Evolutionary conservation across 176 grass and related monocot species (phyloP), one percentile per base, ranked within the genome.

Genomic region (Phyllostachys edulis): DNA sequence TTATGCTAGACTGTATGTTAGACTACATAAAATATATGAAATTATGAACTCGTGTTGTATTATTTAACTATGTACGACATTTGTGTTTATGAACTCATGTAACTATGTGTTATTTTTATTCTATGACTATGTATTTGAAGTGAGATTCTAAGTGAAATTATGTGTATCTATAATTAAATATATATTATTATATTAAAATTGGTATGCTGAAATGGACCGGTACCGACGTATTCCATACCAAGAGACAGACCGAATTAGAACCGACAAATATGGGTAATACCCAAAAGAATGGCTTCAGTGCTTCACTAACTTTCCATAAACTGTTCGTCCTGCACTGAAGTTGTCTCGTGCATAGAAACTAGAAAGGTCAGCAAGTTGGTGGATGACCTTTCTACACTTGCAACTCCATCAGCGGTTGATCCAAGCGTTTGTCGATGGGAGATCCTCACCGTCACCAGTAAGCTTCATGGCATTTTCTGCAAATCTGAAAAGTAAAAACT

Each of bases 201-300:
- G 29, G 29, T 29, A 29, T 1, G 29, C 29, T 29, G 29, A 1
- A 0, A 29, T 29, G 0, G 1, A 29, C 1, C 29, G 76, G 76
- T 29, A 1, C 29, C 29, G 29, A 29, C 29, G 29, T 1, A 29
- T 29, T 29, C 29, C 29, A 29, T 29, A 29, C 29, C 29, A 29
- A n/a, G n/a, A 29, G 29, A 29, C 29, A 29, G 1, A 29, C 29
- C 29, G 29, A 29, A 29, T 1, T 29, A 1, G 29, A 29, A 29
- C 1, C 1, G 29, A 29, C 29, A 29, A 29, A 1, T 29, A 1
- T 29, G 29, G 16, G 12, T 70, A 10, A 42, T 38, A 36, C 36
- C 71, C 56, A 44, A 29, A 61, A 71, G 51, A 29, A 26, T 38
- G 46, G 84, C 46, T 55, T 82, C 36, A 37, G 38, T 47, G 84